Conservation (phyloP, 2,329 filamentous ascomycete genomes). For the Chaetomium sp. region DNA sequence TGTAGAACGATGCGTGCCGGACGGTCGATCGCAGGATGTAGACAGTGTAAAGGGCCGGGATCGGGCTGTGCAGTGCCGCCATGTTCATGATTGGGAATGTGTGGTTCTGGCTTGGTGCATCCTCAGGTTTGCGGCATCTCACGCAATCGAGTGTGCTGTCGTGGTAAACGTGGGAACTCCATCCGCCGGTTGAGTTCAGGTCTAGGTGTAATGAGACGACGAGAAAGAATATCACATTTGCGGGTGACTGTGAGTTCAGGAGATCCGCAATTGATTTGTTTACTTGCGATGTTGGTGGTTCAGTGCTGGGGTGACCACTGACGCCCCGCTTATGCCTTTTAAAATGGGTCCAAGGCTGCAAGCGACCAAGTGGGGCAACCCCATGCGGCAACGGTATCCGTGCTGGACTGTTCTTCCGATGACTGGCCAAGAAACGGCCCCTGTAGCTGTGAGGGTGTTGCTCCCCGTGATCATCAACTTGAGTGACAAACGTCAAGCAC, state of each 20-base stretch:
- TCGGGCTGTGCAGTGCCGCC: slow-evolving; percentile 52
- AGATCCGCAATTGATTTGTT: slow-evolving; percentile 1
- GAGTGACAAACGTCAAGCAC: neutral
- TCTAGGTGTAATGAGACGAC: neutral
- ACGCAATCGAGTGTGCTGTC: neutral
- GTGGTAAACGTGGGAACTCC: neutral
- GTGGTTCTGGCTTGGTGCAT: neutral
- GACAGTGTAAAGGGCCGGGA: slow-evolving; percentile 90
- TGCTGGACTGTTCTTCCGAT: no score
- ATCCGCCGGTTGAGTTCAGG: neutral
- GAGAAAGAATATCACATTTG: neutral
- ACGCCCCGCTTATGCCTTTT: neutral
- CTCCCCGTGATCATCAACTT: neutral
- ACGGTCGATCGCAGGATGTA: slow-evolving; percentile 87
- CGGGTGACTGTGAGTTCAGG: neutral
- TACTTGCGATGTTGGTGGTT: slow-evolving; percentile 1
- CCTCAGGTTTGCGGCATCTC: neutral
- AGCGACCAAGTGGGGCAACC: neutral
- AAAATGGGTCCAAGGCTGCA: neutral
- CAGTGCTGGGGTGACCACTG: neutral
- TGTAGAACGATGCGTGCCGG: slow-evolving; percentile 72
- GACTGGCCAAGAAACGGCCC: neutral
- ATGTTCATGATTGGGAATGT: slow-evolving; percentile 13
- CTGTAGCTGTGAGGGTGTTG: neutral
- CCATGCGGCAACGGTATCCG: no score